phyloP scores from a whole-genome alignment of 148 eudicot species.

The Cornus controversa region DNA sequence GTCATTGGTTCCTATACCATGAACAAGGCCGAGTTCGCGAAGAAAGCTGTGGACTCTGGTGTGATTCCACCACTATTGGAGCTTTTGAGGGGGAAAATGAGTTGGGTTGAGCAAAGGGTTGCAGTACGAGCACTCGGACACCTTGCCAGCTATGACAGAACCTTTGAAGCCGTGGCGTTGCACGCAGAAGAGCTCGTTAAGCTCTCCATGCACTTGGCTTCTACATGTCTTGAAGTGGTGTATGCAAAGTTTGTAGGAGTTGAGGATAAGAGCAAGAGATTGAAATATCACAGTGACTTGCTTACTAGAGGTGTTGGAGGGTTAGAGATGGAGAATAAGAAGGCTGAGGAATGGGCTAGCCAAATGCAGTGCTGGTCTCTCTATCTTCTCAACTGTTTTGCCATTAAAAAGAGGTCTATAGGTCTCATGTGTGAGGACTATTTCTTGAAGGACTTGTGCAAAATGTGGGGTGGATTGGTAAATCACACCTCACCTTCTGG shows the following conservation, averaged over 20 bases:
- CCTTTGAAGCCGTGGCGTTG: slow-evolving; percentile 44
- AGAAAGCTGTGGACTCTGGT: slow-evolving; percentile 57
- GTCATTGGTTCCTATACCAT: slow-evolving; percentile 82
- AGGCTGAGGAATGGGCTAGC: slow-evolving; percentile 93
- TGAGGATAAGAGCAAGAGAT: slow-evolving; percentile 30
- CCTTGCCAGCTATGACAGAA: slow-evolving; percentile 62
- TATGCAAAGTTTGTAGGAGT: slow-evolving; percentile 36
- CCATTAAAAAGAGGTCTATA: slow-evolving; percentile 48
- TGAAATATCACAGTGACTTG: slow-evolving; percentile 65
- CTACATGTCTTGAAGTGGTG: slow-evolving; percentile 35
- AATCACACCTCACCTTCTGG: slow-evolving; percentile 67
- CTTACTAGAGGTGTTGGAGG: slow-evolving; percentile 84
- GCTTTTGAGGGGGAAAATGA: slow-evolving; percentile 65
- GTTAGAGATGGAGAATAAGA: slow-evolving; percentile 55
- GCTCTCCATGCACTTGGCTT: slow-evolving; percentile 39
- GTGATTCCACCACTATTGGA: slow-evolving; percentile 66
- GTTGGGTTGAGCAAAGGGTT: slow-evolving; percentile 84
- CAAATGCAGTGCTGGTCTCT: slow-evolving; percentile 81
- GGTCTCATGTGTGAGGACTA: slow-evolving; percentile 42
- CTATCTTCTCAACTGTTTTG: slow-evolving; percentile 65
- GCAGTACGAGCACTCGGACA: slow-evolving; percentile 84
- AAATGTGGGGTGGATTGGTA: slow-evolving; percentile 81
- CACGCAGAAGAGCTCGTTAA: slow-evolving; percentile 49
- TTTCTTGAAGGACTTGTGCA: slow-evolving; percentile 48
- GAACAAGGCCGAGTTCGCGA: slow-evolving; percentile 53